These are phyloP conservation scores for Ophiosphaerella narmari DNA, from an alignment of 2,329 filamentous ascomycete species.

Conservation along the genomic window DNA sequence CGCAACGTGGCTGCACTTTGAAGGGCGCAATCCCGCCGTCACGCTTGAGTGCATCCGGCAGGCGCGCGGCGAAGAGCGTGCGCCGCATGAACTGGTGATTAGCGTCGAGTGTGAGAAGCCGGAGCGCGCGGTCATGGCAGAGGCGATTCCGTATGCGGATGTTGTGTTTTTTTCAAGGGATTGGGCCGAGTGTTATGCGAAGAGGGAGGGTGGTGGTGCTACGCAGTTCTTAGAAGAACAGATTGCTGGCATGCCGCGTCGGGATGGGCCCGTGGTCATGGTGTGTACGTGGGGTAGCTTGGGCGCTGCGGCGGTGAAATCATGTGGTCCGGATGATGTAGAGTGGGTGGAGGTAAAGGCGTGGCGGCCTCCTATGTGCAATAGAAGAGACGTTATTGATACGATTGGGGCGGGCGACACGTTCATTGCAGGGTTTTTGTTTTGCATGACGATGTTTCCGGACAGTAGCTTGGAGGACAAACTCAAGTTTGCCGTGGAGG, in stretches of 20 bases:
- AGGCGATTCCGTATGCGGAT: slow-evolving; percentile 60
- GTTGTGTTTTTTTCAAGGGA: slow-evolving; percentile 74
- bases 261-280: slow-evolving; percentile 43
- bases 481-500: slow-evolving; percentile 65
- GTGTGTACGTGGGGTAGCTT: slow-evolving; percentile 65
- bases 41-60: slow-evolving; percentile 63
- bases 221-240: slow-evolving; percentile 41
- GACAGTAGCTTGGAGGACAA: slow-evolving; percentile 57
- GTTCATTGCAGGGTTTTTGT: slow-evolving; percentile 74
- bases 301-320: slow-evolving; percentile 56
- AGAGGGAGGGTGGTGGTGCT: slow-evolving; percentile 9
- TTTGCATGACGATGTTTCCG: slow-evolving; percentile 59
- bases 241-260: background rate
- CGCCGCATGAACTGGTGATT: slow-evolving; percentile 54
- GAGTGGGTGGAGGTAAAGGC: slow-evolving; percentile 17
- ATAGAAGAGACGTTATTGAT: slow-evolving; percentile 48
- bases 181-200: slow-evolving; percentile 62
- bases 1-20: slow-evolving; percentile 70
- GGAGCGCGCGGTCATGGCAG: slow-evolving; percentile 64
- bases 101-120: slow-evolving; percentile 78
- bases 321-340: slow-evolving; percentile 3
- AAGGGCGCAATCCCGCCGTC: slow-evolving; percentile 70
- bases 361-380: slow-evolving; percentile 7
- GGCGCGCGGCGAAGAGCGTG: slow-evolving; percentile 48
- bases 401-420: slow-evolving; percentile 76